Base-by-base conservation (phyloP, 495 filamentous ascomycete genomes). In the Cercophora scortea region DNA sequence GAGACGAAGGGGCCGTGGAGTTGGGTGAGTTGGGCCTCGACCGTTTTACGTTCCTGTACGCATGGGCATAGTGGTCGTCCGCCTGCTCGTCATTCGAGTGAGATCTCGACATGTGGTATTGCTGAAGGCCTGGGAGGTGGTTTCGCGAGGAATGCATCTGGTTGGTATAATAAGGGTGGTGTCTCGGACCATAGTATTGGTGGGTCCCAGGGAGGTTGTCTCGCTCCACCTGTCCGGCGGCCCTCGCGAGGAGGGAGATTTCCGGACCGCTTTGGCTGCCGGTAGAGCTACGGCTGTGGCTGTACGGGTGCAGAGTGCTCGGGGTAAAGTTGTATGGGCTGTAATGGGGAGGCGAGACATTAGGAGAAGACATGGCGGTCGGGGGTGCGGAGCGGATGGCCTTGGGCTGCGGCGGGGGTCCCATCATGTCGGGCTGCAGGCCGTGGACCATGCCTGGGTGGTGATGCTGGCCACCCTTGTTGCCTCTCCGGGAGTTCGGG, bases 271-370 rank as follows among this genome's bases (percentile, higher is more conserved):
- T 71, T 58, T 78, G 78, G 55, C 72, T 74, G 52, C 61, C 61
- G 13, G 65, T 65, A 51, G 64, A 69, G 60, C 66, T 63, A 34
- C 76, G 66, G 18, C 74, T 80, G 55, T 85, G 81, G 51, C 74
- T 74, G 61, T 88, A 89, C 0, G 86, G 84, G 17, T 83, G 81
- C 54, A 88, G 68, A 48, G 72, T 73, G 40, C 82, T 78, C 62
- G 84, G 80, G 47, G 53, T 33, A 39, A 81, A 80, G 54, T 79
- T 78, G 65, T 89, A 94, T 47, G 79, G 82, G 61, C 82, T 81
- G 76, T 84, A 96, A 32, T 95, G 88, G 32, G 93, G 93, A 38
- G 93, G 93, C 35, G 93, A 97, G 50, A 96, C 88, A 64, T 98
- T 95, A 8, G 93, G 93, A 9, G 93, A 98, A 42, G 82, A 88